Conservation (phyloP, 2,329 filamentous ascomycete species). For the Bipolaris victoriae region DNA sequence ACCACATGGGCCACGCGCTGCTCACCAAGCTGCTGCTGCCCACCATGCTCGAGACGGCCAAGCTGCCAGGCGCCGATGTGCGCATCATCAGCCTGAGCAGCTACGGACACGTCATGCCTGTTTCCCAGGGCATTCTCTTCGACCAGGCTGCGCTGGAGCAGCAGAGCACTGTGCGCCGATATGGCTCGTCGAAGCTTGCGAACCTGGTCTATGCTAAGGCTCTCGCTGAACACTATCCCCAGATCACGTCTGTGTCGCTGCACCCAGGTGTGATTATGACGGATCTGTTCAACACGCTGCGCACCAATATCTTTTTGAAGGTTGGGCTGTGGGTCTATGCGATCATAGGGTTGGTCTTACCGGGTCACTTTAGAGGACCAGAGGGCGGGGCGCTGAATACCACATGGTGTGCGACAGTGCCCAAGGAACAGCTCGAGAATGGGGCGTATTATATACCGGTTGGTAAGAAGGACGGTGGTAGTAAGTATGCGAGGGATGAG, state of each 20-base stretch:
- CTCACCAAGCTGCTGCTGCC: conserved; percentile 56
- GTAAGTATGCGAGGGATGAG: conserved; percentile 32
- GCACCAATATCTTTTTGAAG: conserved; percentile 33
- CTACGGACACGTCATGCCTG: conserved; percentile 30
- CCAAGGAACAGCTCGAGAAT: conserved; percentile 45
- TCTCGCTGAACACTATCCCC: conserved; percentile 53
- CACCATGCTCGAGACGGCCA: conserved; percentile 51
- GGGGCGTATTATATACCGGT: conserved; percentile 53
- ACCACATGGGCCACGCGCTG: conserved; percentile 60
- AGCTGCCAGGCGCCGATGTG: conserved; percentile 50
- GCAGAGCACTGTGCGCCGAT: conserved; percentile 45
- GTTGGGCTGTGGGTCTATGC: conserved; percentile 35
- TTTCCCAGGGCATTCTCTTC: conserved; percentile 44
- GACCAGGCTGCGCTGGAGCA: conserved; percentile 43
- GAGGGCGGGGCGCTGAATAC: conserved; percentile 50
- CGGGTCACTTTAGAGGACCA: conserved; percentile 37
- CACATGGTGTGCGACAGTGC: conserved; percentile 51
- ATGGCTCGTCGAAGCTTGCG: conserved; percentile 59
- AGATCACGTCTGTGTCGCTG: conserved; percentile 52
- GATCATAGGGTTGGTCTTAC: conserved; percentile 30
- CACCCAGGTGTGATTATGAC: conserved; percentile 60
- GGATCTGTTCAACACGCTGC: conserved; percentile 46
- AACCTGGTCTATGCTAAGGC: conserved; percentile 56
- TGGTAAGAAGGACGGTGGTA: conserved; percentile 32
- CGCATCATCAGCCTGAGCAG: conserved; percentile 54